Conservation (phyloP, 169 alveolate species). For the Sarcocystis neurona region DNA sequence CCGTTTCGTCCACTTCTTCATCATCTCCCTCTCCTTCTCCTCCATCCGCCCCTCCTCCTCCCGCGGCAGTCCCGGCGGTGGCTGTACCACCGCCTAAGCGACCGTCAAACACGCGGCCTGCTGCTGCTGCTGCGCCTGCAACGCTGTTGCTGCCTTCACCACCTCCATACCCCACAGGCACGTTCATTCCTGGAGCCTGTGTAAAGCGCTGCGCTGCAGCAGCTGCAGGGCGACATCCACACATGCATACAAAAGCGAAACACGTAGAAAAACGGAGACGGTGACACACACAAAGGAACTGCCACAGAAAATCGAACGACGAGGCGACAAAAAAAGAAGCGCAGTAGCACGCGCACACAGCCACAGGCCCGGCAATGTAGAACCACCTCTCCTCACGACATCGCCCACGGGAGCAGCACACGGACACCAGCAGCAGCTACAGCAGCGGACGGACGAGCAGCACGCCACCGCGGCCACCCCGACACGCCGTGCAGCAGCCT, state of each 20-base stretch:
- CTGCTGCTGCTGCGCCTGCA: no score
- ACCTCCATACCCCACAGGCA: no score
- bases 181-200: conserved; percentile 31
- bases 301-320: not conserved
- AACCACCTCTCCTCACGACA: no score
- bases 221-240: conserved; percentile 34
- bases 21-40: conserved; percentile 67
- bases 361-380: no score
- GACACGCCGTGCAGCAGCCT: no score
- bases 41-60: not conserved
- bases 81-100: conserved; percentile 1
- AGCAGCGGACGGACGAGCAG: no score
- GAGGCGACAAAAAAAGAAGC: not conserved
- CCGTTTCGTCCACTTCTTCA: conserved; percentile 80
- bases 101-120: no score
- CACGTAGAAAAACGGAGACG: not conserved
- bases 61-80: conserved; percentile 13
- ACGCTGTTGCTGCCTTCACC: no score
- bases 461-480: no score
- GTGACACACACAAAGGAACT: not conserved
- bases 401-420: no score
- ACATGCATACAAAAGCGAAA: not conserved
- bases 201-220: conserved; percentile 58
- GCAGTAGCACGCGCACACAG: no score
- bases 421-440: no score